Percentiles rank a stretch among this genome's conserved stretches.
phyloP scores from a whole-genome alignment of 2,329 filamentous ascomycete species.

The Rhynchosporium graminicola region DNA sequence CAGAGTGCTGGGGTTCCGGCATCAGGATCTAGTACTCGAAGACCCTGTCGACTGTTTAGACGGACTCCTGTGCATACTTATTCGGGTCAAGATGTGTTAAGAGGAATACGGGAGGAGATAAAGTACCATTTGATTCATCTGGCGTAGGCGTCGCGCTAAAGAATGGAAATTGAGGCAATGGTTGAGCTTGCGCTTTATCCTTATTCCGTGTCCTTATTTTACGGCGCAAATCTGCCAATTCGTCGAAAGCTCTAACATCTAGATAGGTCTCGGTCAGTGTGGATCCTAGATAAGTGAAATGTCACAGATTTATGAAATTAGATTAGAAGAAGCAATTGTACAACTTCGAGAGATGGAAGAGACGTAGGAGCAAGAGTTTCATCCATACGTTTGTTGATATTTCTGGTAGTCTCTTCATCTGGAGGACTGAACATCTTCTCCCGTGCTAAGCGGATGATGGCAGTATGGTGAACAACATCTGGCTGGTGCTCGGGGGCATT shows the following conservation, averaged over 20 bases:
- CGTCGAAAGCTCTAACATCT: conserved; percentile 15
- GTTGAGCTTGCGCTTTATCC: background rate
- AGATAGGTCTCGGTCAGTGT: background rate
- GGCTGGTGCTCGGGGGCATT: conserved; percentile 27
- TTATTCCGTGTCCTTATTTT: conserved; percentile 4
- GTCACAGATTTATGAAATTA: background rate
- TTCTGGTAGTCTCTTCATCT: conserved; percentile 14
- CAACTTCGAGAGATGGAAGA: conserved; percentile 9
- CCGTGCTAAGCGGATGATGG: conserved; percentile 17
- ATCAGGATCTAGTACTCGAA: conserved; percentile 19
- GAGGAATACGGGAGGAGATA: background rate
- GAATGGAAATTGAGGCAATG: conserved; percentile 5
- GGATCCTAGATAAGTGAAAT: background rate
- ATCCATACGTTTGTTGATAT: conserved; percentile 22
- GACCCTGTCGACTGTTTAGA: conserved; percentile 16
- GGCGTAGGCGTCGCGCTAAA: conserved; percentile 4
- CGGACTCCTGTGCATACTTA: conserved; percentile 15
- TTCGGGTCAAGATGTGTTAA: background rate
- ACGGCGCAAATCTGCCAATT: conserved; percentile 3
- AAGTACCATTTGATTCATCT: conserved; percentile 12
- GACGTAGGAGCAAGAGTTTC: conserved; percentile 1
- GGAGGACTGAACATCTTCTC: conserved; percentile 23
- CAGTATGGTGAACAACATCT: background rate
- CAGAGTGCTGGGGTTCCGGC: conserved; percentile 20
- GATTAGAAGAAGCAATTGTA: background rate